Conservation (phyloP, 352 stramenopile genomes). For the Aphanomyces cochlioides region DNA sequence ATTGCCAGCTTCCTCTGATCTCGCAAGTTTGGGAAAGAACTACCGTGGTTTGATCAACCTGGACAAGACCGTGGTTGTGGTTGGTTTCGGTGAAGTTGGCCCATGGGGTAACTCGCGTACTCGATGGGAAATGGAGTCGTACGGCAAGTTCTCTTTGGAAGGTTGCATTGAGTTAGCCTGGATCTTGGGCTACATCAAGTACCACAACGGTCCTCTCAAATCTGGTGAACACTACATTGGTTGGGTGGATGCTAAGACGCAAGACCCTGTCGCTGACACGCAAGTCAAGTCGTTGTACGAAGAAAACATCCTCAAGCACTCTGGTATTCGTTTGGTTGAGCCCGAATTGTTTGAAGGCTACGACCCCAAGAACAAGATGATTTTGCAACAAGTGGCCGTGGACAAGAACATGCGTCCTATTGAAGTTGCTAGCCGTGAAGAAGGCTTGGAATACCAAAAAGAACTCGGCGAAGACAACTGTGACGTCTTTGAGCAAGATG, state of each 20-base stretch:
- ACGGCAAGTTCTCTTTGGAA: constrained; percentile 85
- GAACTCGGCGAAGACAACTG: constrained; percentile 79
- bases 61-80: constrained; percentile 78
- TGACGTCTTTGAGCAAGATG: constrained; percentile 68
- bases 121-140: constrained; percentile 89
- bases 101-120: constrained; percentile 83
- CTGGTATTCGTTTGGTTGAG: constrained; percentile 81
- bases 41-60: constrained; percentile 74
- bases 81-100: constrained; percentile 82
- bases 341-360: constrained; percentile 85
- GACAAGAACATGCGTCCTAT: constrained; percentile 88
- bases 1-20: constrained; percentile 39
- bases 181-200: constrained; percentile 77
- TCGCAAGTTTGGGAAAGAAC: constrained; percentile 35
- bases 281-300: constrained; percentile 83
- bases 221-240: constrained; percentile 34
- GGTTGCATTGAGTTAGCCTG: constrained; percentile 85
- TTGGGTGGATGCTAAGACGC: constrained; percentile 80
- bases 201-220: constrained; percentile 58
- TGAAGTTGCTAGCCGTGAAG: constrained; percentile 75
- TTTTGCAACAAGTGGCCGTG: constrained; percentile 83
- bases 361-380: constrained; percentile 83
- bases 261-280: constrained; percentile 66
- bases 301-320: constrained; percentile 69
- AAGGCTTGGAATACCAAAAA: constrained; percentile 74